These are phyloP conservation scores for Talaromyces verruculosus DNA, from an alignment of 2,329 filamentous ascomycete species.

Conservation along the genomic window DNA sequence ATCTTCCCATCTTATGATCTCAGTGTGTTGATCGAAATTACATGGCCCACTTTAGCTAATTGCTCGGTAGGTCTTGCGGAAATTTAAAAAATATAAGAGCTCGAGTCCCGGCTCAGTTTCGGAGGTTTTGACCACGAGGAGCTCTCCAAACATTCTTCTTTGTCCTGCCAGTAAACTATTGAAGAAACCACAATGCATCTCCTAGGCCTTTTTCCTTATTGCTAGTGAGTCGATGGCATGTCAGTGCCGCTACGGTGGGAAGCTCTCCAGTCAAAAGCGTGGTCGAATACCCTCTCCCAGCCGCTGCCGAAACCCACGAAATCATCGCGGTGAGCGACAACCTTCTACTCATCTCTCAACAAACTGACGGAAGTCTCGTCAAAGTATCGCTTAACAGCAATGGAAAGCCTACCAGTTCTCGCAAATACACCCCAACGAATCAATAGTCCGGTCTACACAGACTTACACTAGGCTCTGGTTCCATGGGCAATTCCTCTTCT, in stretches of 20 bases:
- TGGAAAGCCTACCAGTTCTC: conserved; percentile 7
- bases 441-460: conserved; percentile 1
- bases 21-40: not conserved
- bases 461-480: not conserved
- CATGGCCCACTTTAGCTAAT: not conserved
- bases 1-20: not conserved
- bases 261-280: conserved; percentile 6
- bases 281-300: conserved; percentile 13
- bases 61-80: not conserved
- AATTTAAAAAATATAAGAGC: not conserved
- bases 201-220: not conserved
- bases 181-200: not conserved
- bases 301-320: conserved; percentile 12
- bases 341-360: conserved; percentile 3
- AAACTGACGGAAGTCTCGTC: conserved; percentile 11
- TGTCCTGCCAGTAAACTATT: not conserved
- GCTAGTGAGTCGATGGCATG: not conserved
- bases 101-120: not conserved
- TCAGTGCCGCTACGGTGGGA: not conserved
- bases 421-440: not conserved
- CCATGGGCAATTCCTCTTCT: not conserved
- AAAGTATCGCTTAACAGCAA: conserved; percentile 7
- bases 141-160: not conserved
- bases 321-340: conserved; percentile 10
- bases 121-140: not conserved